phyloP scores from a whole-genome alignment of 306 rosid genomes.

The Hippophae gyantsensis region DNA sequence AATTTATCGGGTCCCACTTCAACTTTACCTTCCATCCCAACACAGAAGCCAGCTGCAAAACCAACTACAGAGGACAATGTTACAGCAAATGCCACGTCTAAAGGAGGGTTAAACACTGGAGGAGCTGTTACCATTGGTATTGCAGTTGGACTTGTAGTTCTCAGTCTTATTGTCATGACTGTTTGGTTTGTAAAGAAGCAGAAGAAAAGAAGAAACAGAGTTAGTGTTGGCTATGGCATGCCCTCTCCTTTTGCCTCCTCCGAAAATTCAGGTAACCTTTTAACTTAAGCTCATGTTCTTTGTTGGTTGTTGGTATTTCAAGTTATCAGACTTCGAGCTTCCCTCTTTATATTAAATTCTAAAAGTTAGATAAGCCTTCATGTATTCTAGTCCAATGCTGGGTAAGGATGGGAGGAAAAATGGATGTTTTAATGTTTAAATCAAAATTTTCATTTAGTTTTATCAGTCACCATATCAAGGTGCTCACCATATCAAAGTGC shows the following conservation, averaged over 20 bases:
- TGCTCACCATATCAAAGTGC: too few species aligned
- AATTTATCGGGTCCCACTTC: conserved; percentile 29
- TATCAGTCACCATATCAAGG: too few species aligned
- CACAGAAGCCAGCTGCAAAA: conserved; percentile 53
- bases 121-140: conserved; percentile 52
- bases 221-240: conserved; percentile 30
- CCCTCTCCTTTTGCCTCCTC: conserved; percentile 86
- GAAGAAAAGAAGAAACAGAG: conserved; percentile 40
- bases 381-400: not conserved
- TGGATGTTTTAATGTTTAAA: too few species aligned
- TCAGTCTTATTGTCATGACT: conserved; percentile 58
- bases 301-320: not conserved
- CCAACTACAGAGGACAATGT: conserved; percentile 27
- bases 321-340: not conserved
- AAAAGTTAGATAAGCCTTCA: not conserved
- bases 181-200: conserved; percentile 52
- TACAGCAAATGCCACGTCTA: conserved; percentile 16
- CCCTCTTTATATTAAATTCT: not conserved
- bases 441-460: too few species aligned
- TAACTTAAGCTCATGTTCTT: conserved; percentile 1
- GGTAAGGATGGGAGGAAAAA: not conserved
- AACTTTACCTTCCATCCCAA: conserved; percentile 28
- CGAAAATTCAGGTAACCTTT: conserved; percentile 75
- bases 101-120: conserved; percentile 38
- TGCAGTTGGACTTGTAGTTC: conserved; percentile 50